Base-by-base conservation (phyloP, 1,284 basidiomycete genomes). In the Apiotrichum porosum region DNA sequence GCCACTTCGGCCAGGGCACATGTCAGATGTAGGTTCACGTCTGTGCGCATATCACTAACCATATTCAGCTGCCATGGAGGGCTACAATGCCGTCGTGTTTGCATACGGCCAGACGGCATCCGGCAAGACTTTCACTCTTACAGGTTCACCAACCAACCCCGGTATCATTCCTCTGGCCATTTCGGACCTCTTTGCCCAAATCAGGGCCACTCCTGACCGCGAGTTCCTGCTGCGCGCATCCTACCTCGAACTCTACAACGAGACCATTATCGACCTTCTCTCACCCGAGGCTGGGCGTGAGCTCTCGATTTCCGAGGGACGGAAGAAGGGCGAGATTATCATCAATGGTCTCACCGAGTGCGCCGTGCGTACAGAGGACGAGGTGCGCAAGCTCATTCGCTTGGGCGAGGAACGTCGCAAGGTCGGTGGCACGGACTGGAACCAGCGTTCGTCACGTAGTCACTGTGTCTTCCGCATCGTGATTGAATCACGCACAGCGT, bases 221-320 rank as follows among this genome's bases (percentile, higher is more conserved):
- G 94, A 97, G 71, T 97, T 92, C 71, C 81, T 98, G 13, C 80
- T 98, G 1, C 83, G 94, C 10, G 93, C 90, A 58, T 91, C 88
- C 3, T 97, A 97, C 68, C 81, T 97, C 37, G 93, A 97, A 63
- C 91, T 97, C 44, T 97, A 97, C 77, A 98, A 98, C 72, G 94
- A 98, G 72, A 80, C 82, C 0, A 86, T 98, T 52, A 81, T 89
- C 55, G 92, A 75, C 54, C 62, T 75, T 2, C 61, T 75, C 5
- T 64, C 61, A 13, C 61, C 65, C 2, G 57, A 58, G 3, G 44
- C 52, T 4, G 59, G 61, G 2, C 53, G 52, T n/a, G 72, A 72
- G 56, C 56, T 74, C 12, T 62, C 60, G 14, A 51, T 74, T 21
- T 61, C 62, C 45, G 70, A 74, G 49, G 65, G 69, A 14, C 70